Evolutionary conservation across 306 rosid species (phyloP), one percentile per base, ranked within the genome.

Genomic region (Citrullus mucosospermus): DNA sequence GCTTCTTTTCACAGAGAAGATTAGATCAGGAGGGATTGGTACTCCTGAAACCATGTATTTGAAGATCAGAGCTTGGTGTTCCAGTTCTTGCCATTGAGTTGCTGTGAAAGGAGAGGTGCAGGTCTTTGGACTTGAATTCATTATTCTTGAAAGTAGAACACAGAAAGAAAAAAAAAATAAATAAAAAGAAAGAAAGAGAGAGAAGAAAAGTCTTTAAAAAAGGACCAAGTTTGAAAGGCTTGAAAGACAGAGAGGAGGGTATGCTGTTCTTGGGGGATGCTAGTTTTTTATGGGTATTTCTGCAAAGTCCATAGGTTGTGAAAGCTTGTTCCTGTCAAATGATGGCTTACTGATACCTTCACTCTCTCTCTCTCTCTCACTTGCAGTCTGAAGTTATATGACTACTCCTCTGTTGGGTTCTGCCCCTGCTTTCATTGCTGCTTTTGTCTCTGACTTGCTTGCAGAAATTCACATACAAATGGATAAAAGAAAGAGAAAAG

Each of bases 81-180:
- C 99, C 61, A 96, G 98, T 78, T 96, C 99, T 79, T 96, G 99
- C 99, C 99, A 96, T 75, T 96, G 99, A 54, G 89, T 78, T 81
- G 93, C 79, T 55, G 99, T 91, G 88, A 96, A 96, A 80, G 88
- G 93, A 57, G 91, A 88, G 88, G 88, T 89, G 60, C 82, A 77
- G 80, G 36, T 88, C 72, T 88, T 88, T 70, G 84, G 61, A 41
- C 81, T 53, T 48, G 78, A 83, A 79, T 77, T 87, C 88, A 88
- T 77, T 95, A 84, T 87, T 79, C 79, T 83, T 48, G 75, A 50
- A 72, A 60, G 72, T 78, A 80, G 60, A 72, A 70, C 73, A 51
- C 30, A 76, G 43, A 78, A 32, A 9, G 2, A 9, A 44, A 9
- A 14, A n/a, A 5, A 59, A 53, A 57, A 32, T 25, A 8, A 9